Percentiles rank a stretch among this genome's conserved stretches.
phyloP scores from a whole-genome alignment of 1,139 yeast species.

The Scheffersomyces stambukii region DNA sequence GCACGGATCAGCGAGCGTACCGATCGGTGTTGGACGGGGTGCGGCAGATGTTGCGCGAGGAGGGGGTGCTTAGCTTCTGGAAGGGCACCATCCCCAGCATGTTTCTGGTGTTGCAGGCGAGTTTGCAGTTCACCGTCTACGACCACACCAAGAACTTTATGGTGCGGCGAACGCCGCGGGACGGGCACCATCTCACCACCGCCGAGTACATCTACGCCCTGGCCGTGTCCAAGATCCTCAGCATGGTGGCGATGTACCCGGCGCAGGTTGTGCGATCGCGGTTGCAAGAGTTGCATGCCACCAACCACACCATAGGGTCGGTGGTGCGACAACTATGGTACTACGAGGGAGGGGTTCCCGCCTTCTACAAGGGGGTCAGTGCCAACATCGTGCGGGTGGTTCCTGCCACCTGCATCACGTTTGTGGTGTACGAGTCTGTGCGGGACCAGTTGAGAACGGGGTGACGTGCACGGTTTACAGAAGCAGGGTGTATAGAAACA shows the following conservation, averaged over 20 bases:
- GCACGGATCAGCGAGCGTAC: slow-evolving; percentile 48
- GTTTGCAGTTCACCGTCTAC: slow-evolving; percentile 80
- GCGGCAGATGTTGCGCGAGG: slow-evolving; percentile 44
- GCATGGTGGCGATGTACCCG: slow-evolving; percentile 75
- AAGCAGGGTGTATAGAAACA: too few relatives aligned
- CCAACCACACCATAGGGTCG: slow-evolving; percentile 13
- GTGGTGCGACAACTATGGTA: slow-evolving; percentile 27
- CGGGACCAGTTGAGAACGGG: too few relatives aligned
- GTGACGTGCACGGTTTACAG: too few relatives aligned
- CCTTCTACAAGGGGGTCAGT: slow-evolving; percentile 73
- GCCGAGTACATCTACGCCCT: slow-evolving; percentile 61
- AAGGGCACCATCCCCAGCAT: slow-evolving; percentile 80
- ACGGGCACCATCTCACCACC: slow-evolving; percentile 31
- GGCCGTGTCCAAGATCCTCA: slow-evolving; percentile 62
- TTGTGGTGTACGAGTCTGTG: slow-evolving; percentile 59
- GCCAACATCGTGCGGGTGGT: slow-evolving; percentile 60
- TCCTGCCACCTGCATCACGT: slow-evolving; percentile 74
- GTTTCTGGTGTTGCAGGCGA: slow-evolving; percentile 83
- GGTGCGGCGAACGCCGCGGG: slow-evolving; percentile 5
- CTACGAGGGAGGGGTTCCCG: slow-evolving; percentile 45
- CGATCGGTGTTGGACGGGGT: slow-evolving; percentile 55
- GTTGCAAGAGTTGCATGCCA: slow-evolving; percentile 48
- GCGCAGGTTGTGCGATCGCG: slow-evolving; percentile 79
- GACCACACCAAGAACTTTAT: slow-evolving; percentile 56
- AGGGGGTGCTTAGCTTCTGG: slow-evolving; percentile 75